Evolutionary conservation across 192 early-diverging fungal species (phyloP).

Genomic region (Linnemannia exigua): DNA sequence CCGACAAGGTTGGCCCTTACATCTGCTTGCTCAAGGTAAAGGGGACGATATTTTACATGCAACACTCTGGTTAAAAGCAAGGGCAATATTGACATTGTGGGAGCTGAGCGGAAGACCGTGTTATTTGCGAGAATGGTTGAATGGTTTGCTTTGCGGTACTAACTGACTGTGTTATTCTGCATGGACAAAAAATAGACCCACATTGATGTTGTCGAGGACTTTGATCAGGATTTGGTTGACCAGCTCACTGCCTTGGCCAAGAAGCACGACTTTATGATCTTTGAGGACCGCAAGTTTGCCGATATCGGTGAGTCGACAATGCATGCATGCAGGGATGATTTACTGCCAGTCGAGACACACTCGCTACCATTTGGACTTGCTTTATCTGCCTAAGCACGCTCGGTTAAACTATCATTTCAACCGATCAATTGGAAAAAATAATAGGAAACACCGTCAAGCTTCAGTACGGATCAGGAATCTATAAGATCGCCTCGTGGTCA

Average conservation of each 20-base stretch:
- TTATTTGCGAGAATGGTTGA: neutral
- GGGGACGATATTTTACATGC: too few species aligned
- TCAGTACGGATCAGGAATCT: slow-evolving; percentile 93
- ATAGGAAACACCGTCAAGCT: slow-evolving; percentile 94
- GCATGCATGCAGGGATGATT: neutral
- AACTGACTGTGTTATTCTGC: neutral
- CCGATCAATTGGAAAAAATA: neutral
- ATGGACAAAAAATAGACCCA: slow-evolving; percentile 77
- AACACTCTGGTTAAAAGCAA: too few species aligned
- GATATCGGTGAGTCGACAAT: slow-evolving; percentile 81
- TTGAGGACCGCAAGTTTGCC: slow-evolving; percentile 99
- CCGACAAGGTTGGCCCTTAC: slow-evolving; percentile 92
- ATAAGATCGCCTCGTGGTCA: slow-evolving; percentile 95
- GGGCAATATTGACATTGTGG: too few species aligned
- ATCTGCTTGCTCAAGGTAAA: slow-evolving; percentile 95
- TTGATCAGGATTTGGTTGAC: slow-evolving; percentile 86
- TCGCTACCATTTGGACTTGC: too few species aligned
- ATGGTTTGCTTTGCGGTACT: neutral
- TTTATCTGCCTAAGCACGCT: neutral
- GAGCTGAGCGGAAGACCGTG: too few species aligned
- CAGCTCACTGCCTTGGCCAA: slow-evolving; percentile 80
- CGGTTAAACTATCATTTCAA: neutral
- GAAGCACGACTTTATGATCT: slow-evolving; percentile 96
- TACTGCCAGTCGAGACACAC: neutral
- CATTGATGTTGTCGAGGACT: slow-evolving; percentile 94